These are phyloP conservation scores for Aspergillus carbonarius DNA, from an alignment of 2,329 filamentous ascomycete genomes.

Conservation along the genomic window DNA sequence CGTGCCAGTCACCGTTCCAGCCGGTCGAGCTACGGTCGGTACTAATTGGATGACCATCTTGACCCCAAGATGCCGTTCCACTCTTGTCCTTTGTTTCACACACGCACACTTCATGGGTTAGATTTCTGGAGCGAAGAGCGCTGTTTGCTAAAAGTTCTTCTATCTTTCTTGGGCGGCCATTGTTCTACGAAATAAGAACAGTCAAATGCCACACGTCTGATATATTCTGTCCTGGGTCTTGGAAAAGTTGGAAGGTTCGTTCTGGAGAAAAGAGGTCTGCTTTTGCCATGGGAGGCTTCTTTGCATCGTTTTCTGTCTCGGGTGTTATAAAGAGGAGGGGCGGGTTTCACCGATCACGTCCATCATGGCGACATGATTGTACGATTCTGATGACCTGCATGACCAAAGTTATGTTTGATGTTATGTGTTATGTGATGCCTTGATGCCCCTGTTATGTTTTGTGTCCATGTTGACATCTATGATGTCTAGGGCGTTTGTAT, in stretches of 20 bases:
- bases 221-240: constrained; percentile 3
- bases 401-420: constrained; percentile 18
- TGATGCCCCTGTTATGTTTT: constrained; percentile 10
- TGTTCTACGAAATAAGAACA: constrained; percentile 9
- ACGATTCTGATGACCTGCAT: constrained; percentile 29
- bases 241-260: constrained; percentile 18
- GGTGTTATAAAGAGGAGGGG: constrained; percentile 17
- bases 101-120: neutral
- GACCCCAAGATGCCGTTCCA: neutral
- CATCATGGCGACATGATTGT: constrained; percentile 29
- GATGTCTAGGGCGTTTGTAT: constrained; percentile 17
- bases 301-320: constrained; percentile 18
- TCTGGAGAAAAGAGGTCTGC: constrained; percentile 1
- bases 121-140: neutral
- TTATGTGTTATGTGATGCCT: constrained; percentile 10
- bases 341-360: constrained; percentile 24
- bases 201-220: neutral
- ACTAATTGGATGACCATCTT: constrained; percentile 4
- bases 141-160: constrained; percentile 9
- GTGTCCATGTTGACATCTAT: constrained; percentile 5
- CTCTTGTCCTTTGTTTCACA: neutral
- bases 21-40: constrained; percentile 37
- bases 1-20: constrained; percentile 39
- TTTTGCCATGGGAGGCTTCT: constrained; percentile 20
- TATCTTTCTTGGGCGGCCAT: constrained; percentile 18